These are phyloP conservation scores for Biscogniauxia marginata DNA, from an alignment of 2,329 filamentous ascomycete species.

Conservation along the genomic window DNA sequence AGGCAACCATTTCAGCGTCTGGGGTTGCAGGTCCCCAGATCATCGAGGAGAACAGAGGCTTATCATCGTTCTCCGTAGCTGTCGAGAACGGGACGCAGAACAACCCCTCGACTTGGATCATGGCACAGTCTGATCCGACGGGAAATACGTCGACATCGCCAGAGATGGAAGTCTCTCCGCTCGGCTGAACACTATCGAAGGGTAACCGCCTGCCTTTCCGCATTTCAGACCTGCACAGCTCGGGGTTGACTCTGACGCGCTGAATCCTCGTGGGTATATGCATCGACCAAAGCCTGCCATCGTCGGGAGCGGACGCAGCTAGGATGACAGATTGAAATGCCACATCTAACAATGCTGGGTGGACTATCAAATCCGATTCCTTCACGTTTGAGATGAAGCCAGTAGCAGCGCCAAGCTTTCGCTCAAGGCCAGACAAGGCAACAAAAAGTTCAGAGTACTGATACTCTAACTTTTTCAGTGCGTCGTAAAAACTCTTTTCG, in stretches of 20 bases:
- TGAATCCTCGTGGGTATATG: slow-evolving; percentile 13
- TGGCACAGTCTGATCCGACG: not conserved
- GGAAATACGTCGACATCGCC: slow-evolving; percentile 9
- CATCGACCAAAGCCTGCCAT: slow-evolving; percentile 9
- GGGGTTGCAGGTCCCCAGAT: not conserved
- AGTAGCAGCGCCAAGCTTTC: slow-evolving; percentile 11
- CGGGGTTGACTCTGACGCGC: slow-evolving; percentile 10
- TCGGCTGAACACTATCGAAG: not conserved
- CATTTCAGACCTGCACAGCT: slow-evolving; percentile 5
- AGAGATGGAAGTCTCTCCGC: not conserved
- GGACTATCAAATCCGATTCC: slow-evolving; percentile 11
- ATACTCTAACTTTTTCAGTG: slow-evolving; percentile 13
- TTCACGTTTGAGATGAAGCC: slow-evolving; percentile 7
- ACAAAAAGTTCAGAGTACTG: slow-evolving; percentile 15
- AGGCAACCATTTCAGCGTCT: not conserved
- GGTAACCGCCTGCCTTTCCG: not conserved
- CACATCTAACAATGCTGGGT: slow-evolving; percentile 24
- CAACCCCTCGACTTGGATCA: slow-evolving; percentile 15
- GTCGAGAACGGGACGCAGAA: not conserved
- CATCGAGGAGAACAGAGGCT: not conserved
- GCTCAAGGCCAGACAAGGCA: slow-evolving; percentile 7
- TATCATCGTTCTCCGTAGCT: not conserved
- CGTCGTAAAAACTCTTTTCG: slow-evolving; percentile 13
- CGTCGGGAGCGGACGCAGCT: slow-evolving; percentile 1
- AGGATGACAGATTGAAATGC: slow-evolving; percentile 23